A percentile compares a stretch with the other conserved stretches of the same genome.
Evolutionary conservation across 192 early-diverging fungal species (phyloP).

Genomic region (Kickxella alabastrina): DNA sequence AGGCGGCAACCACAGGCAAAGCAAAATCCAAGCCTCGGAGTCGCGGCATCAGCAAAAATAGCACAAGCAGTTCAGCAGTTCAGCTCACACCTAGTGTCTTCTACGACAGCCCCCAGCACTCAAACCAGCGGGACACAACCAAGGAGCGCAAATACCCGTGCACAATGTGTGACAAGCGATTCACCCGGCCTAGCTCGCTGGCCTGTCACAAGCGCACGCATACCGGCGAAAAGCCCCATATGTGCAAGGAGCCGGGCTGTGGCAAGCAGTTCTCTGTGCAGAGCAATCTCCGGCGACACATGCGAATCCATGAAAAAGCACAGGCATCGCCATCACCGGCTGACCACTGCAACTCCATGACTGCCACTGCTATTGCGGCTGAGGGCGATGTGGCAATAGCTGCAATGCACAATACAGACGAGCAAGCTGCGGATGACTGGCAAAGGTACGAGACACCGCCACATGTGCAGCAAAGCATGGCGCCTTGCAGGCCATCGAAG

Average conservation of each 20-base stretch:
- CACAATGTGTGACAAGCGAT: constrained; percentile 36
- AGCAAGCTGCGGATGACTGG: no score
- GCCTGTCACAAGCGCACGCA: constrained; percentile 51
- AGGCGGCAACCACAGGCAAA: neutral
- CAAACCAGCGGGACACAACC: constrained; percentile 13
- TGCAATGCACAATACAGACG: no score
- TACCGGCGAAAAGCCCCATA: constrained; percentile 51
- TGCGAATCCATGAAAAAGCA: constrained; percentile 42
- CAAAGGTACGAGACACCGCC: no score
- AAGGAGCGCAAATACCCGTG: constrained; percentile 50
- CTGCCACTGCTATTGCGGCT: no score
- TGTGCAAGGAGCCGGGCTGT: constrained; percentile 41
- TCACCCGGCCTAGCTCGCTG: constrained; percentile 42
- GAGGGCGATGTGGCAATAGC: no score
- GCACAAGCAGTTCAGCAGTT: no score
- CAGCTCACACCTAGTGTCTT: no score
- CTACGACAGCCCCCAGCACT: no score
- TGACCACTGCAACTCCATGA: no score
- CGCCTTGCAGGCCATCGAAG: neutral
- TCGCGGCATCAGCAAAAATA: no score
- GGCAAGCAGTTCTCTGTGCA: constrained; percentile 48
- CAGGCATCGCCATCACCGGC: neutral
- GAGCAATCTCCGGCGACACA: constrained; percentile 45
- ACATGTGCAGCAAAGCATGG: no score
- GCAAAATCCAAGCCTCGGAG: neutral